Evolutionary conservation across 257 asterid genomes (phyloP).

Genomic region (Nyctanthes arbortristis): DNA sequence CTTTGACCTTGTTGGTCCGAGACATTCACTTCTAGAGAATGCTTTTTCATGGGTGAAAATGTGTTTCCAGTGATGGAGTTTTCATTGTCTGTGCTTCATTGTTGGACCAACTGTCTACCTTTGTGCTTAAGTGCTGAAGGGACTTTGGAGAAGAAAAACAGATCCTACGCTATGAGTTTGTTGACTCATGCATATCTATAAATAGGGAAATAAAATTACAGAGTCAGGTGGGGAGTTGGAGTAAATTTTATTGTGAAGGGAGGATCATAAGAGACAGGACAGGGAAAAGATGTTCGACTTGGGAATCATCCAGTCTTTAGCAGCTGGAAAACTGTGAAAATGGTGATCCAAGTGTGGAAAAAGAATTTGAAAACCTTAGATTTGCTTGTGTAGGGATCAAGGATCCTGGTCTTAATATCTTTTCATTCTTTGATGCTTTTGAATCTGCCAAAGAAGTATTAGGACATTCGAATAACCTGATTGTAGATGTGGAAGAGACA

Average conservation of each 20-base stretch:
- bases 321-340: too few species aligned
- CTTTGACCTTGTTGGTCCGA: constrained; percentile 3
- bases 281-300: too few species aligned
- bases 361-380: too few species aligned
- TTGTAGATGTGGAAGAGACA: too few species aligned
- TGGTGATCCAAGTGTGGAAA: too few species aligned
- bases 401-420: too few species aligned
- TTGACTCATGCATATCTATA: background rate
- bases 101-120: background rate
- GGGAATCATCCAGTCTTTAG: too few species aligned
- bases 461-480: too few species aligned
- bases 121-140: constrained; percentile 11
- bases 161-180: background rate
- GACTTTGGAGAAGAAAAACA: background rate
- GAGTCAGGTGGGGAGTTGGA: background rate
- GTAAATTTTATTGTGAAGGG: background rate
- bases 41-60: background rate
- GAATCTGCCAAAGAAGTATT: too few species aligned
- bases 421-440: too few species aligned
- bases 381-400: too few species aligned
- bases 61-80: constrained; percentile 3
- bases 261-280: background rate
- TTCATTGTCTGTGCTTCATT: background rate
- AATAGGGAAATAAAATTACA: background rate
- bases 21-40: constrained; percentile 2